These are phyloP conservation scores for Metschnikowia santaceciliae DNA, from an alignment of 805 yeast genomes.

Conservation along the genomic window DNA sequence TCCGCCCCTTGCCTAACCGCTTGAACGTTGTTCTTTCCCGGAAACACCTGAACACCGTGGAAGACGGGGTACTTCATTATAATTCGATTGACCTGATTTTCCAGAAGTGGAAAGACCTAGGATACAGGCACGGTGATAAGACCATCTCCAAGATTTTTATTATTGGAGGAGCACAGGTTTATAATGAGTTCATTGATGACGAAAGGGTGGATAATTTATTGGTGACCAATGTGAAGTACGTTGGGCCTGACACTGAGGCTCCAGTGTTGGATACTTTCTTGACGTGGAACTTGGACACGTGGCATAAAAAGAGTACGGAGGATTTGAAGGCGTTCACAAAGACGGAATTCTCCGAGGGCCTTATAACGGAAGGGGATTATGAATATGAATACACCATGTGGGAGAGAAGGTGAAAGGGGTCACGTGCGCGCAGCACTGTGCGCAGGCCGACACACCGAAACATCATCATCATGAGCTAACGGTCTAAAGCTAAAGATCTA, in stretches of 20 bases:
- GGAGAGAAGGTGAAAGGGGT: slow-evolving; percentile 22
- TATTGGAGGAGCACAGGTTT: slow-evolving; percentile 92
- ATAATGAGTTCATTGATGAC: slow-evolving; percentile 49
- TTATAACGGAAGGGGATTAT: slow-evolving; percentile 41
- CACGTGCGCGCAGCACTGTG: slow-evolving; percentile 1
- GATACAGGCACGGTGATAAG: slow-evolving; percentile 5
- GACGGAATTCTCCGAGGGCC: slow-evolving; percentile 22
- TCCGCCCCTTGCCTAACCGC: slow-evolving; percentile 77
- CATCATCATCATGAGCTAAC: not conserved
- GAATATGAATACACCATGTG: slow-evolving; percentile 61
- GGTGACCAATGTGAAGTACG: slow-evolving; percentile 58
- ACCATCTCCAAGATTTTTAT: slow-evolving; percentile 61
- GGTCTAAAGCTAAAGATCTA: not conserved
- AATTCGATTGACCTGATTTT: slow-evolving; percentile 32
- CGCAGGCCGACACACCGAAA: not conserved
- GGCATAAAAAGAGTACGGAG: slow-evolving; percentile 33
- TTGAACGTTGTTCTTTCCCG: slow-evolving; percentile 74
- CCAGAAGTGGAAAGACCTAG: slow-evolving; percentile 24
- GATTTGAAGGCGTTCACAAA: slow-evolving; percentile 41
- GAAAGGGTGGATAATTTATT: slow-evolving; percentile 51
- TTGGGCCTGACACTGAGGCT: slow-evolving; percentile 21
- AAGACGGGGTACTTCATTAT: slow-evolving; percentile 25
- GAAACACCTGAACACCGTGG: slow-evolving; percentile 20
- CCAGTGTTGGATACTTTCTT: slow-evolving; percentile 73
- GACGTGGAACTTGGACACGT: slow-evolving; percentile 26